Evolutionary conservation across 2,329 filamentous ascomycete genomes (phyloP), one percentile per base, ranked within the genome.

Genomic region (Coleophoma cylindrospora): DNA sequence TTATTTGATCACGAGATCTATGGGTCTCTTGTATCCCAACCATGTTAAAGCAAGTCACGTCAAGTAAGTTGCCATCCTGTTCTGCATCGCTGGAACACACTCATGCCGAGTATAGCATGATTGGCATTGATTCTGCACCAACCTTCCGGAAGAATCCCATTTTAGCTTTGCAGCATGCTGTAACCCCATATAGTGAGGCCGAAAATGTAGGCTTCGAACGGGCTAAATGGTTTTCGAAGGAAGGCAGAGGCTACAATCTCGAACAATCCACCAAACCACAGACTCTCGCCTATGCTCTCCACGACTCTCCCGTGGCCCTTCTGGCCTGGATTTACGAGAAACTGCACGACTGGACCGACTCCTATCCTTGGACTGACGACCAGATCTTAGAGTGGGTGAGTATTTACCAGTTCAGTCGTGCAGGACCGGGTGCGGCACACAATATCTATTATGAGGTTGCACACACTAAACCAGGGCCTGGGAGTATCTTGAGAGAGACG

Each of bases 311-410:
- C 0, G 78, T 88, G 0, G 86, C 78, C 0, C 69, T 90, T 3
- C 71, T 92, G 1, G 80, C 86, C 0, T 94, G 89, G 89, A 83
- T 92, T 34, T 87, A 87, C 57, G 89, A 92, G 68, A 92, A 92
- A 64, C 69, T 92, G 36, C 80, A 85, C 57, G 83, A 87, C 58
- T 92, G 87, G 88, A 83, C 83, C 0, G 87, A 91, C 59, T 60
- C 58, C 1, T 90, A 90, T 61, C 70, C 77, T 0, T 91, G 87
- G 87, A 85, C 80, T 0, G 83, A 89, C 53, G 86, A 91, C 49
- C 87, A 91, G 68, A 76, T 91, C 9, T 68, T 89, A 22, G 88
- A 83, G 0, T 92, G 87, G 88, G 68, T 91, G 1, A 80, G 75
- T 45, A 77, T 91, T 37, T 91, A 91, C 64, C 81, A 77, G 62